Percentiles rank a stretch among this genome's conserved stretches.
phyloP scores from a whole-genome alignment of 176 grass and related monocot species.

The Avena atlantica region DNA sequence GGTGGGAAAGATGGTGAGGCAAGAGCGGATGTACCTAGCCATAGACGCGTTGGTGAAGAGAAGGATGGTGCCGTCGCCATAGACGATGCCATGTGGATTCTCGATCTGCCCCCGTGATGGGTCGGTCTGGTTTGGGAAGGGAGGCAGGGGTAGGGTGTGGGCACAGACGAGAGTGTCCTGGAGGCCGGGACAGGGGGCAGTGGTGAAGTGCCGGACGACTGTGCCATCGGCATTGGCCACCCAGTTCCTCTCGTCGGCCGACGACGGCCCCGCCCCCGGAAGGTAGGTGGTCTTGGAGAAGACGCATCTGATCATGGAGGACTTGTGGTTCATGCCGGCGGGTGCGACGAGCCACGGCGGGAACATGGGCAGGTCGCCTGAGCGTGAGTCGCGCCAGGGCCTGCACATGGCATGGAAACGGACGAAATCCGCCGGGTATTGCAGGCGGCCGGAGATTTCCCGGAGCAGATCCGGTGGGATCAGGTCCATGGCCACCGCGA shows the following conservation, averaged over 20 bases:
- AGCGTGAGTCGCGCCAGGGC: neutral
- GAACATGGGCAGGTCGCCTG: neutral
- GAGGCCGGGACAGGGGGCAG: neutral
- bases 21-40: too few relatives aligned
- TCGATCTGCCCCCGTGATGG: too few relatives aligned
- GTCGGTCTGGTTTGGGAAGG: too few relatives aligned
- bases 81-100: too few relatives aligned
- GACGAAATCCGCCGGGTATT: neutral
- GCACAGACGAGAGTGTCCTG: neutral
- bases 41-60: too few relatives aligned
- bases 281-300: neutral
- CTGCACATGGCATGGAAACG: neutral
- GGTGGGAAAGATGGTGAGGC: too few relatives aligned
- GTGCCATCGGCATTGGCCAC: neutral
- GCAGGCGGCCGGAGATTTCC: neutral
- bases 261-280: too few relatives aligned
- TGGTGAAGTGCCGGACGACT: neutral
- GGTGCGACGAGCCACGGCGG: neutral
- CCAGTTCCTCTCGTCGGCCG: neutral
- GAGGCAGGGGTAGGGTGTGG: too few relatives aligned
- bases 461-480: neutral
- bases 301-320: neutral
- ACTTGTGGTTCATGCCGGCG: neutral
- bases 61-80: too few relatives aligned
- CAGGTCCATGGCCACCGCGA: neutral